These are phyloP conservation scores for Xylaria sp. DNA, from an alignment of 2,329 filamentous ascomycete genomes.

Conservation along the genomic window DNA sequence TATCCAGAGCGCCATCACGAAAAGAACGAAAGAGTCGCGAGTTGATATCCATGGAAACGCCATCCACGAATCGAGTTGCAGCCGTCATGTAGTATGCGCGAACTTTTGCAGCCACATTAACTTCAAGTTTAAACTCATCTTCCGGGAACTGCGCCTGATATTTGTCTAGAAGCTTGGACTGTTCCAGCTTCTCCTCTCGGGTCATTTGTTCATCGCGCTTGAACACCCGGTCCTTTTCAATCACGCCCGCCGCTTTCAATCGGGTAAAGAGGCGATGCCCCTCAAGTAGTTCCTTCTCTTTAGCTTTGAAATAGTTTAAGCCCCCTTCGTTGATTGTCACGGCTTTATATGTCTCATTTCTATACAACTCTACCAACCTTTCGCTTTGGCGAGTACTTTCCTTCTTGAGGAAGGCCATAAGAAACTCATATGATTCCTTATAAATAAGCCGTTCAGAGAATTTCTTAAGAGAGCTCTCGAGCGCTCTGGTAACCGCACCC, in stretches of 20 bases:
- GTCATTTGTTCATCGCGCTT: slow-evolving; percentile 49
- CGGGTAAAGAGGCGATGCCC: slow-evolving; percentile 59
- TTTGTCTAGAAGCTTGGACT: slow-evolving; percentile 53
- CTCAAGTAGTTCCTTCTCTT: slow-evolving; percentile 46
- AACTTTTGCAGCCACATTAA: slow-evolving; percentile 69
- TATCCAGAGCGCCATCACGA: slow-evolving; percentile 30
- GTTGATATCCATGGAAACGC: slow-evolving; percentile 42
- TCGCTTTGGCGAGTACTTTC: slow-evolving; percentile 49
- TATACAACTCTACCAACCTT: slow-evolving; percentile 56
- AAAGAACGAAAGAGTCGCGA: slow-evolving; percentile 31
- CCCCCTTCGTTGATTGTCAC: slow-evolving; percentile 63
- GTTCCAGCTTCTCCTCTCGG: slow-evolving; percentile 56
- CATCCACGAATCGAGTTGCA: slow-evolving; percentile 69
- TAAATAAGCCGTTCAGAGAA: slow-evolving; percentile 60
- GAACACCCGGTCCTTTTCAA: slow-evolving; percentile 45
- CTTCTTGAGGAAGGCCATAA: slow-evolving; percentile 55
- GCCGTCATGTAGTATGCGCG: slow-evolving; percentile 75
- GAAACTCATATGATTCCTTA: slow-evolving; percentile 53
- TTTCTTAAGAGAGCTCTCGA: slow-evolving; percentile 56
- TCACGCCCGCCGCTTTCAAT: slow-evolving; percentile 50
- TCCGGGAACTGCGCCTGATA: slow-evolving; percentile 58
- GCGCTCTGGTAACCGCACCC: slow-evolving; percentile 54
- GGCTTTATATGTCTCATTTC: slow-evolving; percentile 61
- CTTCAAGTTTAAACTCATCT: slow-evolving; percentile 66
- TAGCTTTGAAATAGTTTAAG: slow-evolving; percentile 22